Evolutionary conservation across 768 basidiomycete genomes (phyloP).

Genomic region (Psilocybe subaeruginosa): DNA sequence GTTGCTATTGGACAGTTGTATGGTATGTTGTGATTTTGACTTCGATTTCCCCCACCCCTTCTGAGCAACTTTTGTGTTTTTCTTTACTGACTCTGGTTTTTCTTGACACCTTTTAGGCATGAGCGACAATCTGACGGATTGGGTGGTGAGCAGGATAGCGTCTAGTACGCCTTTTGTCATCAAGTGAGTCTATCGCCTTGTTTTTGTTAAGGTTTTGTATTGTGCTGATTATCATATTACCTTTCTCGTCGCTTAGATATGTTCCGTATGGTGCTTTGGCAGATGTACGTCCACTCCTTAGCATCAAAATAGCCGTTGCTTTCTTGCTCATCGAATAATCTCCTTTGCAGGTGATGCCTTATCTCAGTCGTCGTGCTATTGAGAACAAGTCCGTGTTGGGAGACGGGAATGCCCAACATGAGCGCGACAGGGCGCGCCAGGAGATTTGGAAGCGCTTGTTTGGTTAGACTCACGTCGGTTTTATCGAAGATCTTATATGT

Average conservation of each 20-base stretch:
- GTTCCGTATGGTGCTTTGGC: constrained; percentile 75
- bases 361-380: constrained; percentile 83
- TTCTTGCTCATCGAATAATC: neutral
- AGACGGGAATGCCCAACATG: constrained; percentile 64
- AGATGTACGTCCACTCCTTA: constrained; percentile 46
- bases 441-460: constrained; percentile 54
- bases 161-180: constrained; percentile 69
- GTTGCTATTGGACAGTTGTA: constrained; percentile 83
- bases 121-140: constrained; percentile 80
- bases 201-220: neutral
- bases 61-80: constrained; percentile 15
- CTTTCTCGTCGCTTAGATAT: constrained; percentile 40
- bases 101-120: constrained; percentile 56
- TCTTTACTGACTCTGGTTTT: neutral
- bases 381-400: constrained; percentile 93
- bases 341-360: constrained; percentile 78
- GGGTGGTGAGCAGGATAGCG: constrained; percentile 58
- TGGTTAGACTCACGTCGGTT: constrained; percentile 1
- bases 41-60: too few relatives aligned
- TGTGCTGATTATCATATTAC: neutral
- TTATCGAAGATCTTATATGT: too few relatives aligned
- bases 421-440: constrained; percentile 55
- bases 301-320: neutral
- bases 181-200: constrained; percentile 49
- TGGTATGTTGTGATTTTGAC: constrained; percentile 42